Evolutionary conservation across 208 protist genomes (phyloP), one percentile per base, ranked within the genome.

Genomic region (Leishmania tarentolae): DNA sequence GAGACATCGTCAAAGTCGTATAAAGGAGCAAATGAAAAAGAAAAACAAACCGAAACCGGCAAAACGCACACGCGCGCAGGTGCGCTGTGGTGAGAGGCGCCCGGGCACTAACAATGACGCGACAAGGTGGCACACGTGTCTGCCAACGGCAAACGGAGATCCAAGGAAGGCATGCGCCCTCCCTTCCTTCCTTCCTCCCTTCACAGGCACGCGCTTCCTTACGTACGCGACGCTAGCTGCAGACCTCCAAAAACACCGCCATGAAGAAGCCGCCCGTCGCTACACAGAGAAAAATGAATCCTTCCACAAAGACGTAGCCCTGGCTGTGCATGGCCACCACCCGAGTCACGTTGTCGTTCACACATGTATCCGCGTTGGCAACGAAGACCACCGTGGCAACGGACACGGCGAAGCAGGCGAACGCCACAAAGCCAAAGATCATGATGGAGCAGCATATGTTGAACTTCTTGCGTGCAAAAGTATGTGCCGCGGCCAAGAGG

Each of bases 181-280:
- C 19, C 68, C 40, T 31, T 24, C n/a, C 35, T 40, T 9, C 37
- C 37, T 44, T 19, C 19, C 31, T 28, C 31, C 31, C 35, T 31
- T 13, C 61, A 31, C 61, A 40, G 9, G 11, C 7, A 50, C 42
- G n/a, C 24, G 6, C n/a, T 37, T 65, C 3, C n/a, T 13, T 65
- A 35, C 8, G 7, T 69, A 35, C 31, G 35, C 21, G 63, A 24
- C 56, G 7, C 56, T 72, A 84, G 57, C 75, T 84, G 81, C 59
- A 80, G 11, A 84, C 65, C 57, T 84, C 81, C 46, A 84, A 15
- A n/a, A 80, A 71, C 37, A 74, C 57, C 44, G 61, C 68, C 28
- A 89, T 80, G 15, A 89, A 78, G 63, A 89, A 89, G 44, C 86
- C 86, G 28, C 80, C 79, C 11, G 71, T 63, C 21, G 83, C 83